Evolutionary conservation across 2,329 filamentous ascomycete genomes (phyloP).

Genomic region (Huntiella omanensis): DNA sequence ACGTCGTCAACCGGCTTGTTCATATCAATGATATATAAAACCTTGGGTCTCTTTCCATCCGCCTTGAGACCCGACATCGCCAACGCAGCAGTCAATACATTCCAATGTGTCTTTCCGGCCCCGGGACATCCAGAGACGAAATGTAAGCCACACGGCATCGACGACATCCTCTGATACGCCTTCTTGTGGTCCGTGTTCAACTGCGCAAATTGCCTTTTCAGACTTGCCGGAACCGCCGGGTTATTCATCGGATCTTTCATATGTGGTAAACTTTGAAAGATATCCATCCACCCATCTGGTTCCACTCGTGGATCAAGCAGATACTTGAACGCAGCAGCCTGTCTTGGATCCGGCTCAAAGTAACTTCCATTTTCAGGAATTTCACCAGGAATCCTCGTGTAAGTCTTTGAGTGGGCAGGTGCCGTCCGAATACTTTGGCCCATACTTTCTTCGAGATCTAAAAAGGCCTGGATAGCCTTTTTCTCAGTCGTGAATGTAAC

Average conservation of each 20-base stretch:
- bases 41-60: slow-evolving; percentile 13
- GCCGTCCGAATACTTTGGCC: slow-evolving; percentile 5
- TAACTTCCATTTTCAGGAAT: background rate
- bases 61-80: slow-evolving; percentile 13
- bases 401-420: background rate
- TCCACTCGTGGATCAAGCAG: slow-evolving; percentile 17
- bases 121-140: slow-evolving; percentile 29
- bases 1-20: slow-evolving; percentile 29
- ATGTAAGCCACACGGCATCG: slow-evolving; percentile 24
- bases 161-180: slow-evolving; percentile 19
- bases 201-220: slow-evolving; percentile 17
- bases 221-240: slow-evolving; percentile 12
- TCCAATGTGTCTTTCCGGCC: slow-evolving; percentile 29
- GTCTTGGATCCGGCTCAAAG: slow-evolving; percentile 2
- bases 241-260: slow-evolving; percentile 16
- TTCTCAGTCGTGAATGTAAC: slow-evolving; percentile 8
- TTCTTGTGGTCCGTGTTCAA: slow-evolving; percentile 22
- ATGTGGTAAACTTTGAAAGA: slow-evolving; percentile 18
- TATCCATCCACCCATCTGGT: slow-evolving; percentile 14
- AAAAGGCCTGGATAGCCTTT: slow-evolving; percentile 8
- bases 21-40: slow-evolving; percentile 28
- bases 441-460: background rate
- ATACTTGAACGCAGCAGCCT: slow-evolving; percentile 17
- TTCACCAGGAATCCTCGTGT: background rate
- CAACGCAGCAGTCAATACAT: slow-evolving; percentile 22